These are phyloP conservation scores for Pharus latifolius DNA, from an alignment of 176 grass and related monocot species.

Conservation along the genomic window DNA sequence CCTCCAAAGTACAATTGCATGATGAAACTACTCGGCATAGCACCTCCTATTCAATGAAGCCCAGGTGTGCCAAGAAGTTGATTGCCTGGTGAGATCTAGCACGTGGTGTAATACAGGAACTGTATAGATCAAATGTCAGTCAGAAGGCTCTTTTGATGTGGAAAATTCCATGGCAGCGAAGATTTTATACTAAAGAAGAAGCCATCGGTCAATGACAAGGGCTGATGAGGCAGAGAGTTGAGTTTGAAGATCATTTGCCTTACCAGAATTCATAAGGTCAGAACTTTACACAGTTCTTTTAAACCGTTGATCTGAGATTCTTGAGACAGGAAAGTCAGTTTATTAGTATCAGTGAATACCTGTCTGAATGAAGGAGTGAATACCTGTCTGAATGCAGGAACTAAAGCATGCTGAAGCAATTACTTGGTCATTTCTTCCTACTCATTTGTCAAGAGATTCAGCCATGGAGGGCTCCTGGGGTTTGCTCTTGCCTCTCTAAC, in stretches of 20 bases:
- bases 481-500: not conserved
- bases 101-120: not conserved
- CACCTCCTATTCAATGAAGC: constrained; percentile 23
- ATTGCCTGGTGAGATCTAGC: not conserved
- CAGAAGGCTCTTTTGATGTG: not conserved
- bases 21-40: constrained; percentile 73
- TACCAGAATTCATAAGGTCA: not conserved
- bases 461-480: not conserved
- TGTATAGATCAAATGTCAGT: constrained; percentile 8
- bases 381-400: not conserved
- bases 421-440: not conserved
- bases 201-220: not conserved
- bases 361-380: not conserved
- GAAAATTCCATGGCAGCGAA: not conserved
- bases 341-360: not conserved
- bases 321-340: not conserved
- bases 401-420: not conserved
- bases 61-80: not conserved
- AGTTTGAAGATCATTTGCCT: not conserved
- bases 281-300: not conserved
- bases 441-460: not conserved
- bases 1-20: constrained; percentile 49
- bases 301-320: not conserved
- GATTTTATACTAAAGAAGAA: not conserved
- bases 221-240: not conserved